Base-by-base conservation (phyloP, 352 stramenopile species). In the Plasmopara viticola region DNA sequence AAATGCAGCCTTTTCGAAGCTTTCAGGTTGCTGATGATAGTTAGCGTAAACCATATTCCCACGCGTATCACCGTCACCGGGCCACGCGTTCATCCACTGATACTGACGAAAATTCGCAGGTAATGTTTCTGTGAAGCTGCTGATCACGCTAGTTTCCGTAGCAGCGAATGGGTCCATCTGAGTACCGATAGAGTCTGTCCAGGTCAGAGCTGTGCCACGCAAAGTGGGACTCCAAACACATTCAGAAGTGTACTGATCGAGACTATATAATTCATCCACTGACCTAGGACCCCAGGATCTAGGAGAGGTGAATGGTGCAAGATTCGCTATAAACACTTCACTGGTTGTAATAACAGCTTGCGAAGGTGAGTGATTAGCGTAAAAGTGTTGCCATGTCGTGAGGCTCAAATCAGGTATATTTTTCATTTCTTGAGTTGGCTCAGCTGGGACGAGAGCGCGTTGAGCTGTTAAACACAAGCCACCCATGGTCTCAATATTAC, bases 41-140 rank as follows among this genome's bases (percentile, higher is more conserved):
- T 72, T 60, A 0, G 74, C 46, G 43, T 86, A 86, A 14, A 74
- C 54, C 6, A 68, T 9, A 15, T 86, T 88, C 2, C 73, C 73
- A 15, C 73, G 59, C 5, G 45, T 68, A 7, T 57, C 57, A 2
- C 44, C 55, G 31, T 55, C 17, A 9, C 56, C 63, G 29, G 78
- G 74, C 45, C 64, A 74, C n/a, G 18, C 44, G 14, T 80, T 67
- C 30, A 67, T 63, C 78, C 78, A 86, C 33, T 79, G 68, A 37
- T 70, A 52, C 3, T 56, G 30, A 0, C 43, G 9, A 6, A 53
- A 68, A 20, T 31, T 15, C 9, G 3, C 9, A 5, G 72, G 58
- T 18, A 86, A 20, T 7, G 50, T 28, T 0, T 72, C 64, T 0
- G 62, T 74, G 17, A 81, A 86, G 33, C 53, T 64, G 4, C 50